These are phyloP conservation scores for Epichloe baconii DNA, from an alignment of 2,329 filamentous ascomycete genomes.

Conservation along the genomic window DNA sequence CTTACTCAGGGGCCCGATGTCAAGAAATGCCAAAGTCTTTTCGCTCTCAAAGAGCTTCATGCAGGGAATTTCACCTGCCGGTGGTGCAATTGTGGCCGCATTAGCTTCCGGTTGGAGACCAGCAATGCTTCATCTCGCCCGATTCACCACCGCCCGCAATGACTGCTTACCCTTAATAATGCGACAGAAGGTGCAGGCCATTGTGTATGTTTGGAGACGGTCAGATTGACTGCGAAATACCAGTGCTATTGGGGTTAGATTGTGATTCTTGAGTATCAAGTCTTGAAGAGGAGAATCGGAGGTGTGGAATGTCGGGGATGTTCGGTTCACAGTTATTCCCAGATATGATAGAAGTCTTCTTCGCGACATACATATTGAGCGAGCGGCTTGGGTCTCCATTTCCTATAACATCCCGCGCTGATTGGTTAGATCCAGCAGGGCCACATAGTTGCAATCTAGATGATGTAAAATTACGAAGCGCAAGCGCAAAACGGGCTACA, in stretches of 20 bases:
- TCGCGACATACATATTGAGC: no score
- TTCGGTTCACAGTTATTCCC: not conserved
- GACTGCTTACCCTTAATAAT: conserved; percentile 69
- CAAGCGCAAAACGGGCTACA: no score
- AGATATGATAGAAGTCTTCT: no score
- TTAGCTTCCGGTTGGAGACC: not conserved
- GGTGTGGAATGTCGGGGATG: not conserved
- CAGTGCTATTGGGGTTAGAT: not conserved
- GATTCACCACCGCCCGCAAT: not conserved
- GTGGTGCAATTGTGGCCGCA: not conserved
- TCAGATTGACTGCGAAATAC: no score
- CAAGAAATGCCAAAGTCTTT: conserved; percentile 88
- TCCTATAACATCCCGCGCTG: no score
- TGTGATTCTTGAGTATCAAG: no score
- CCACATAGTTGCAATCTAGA: no score
- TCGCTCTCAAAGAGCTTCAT: conserved; percentile 95
- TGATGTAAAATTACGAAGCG: no score
- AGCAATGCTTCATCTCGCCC: not conserved
- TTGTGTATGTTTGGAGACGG: not conserved
- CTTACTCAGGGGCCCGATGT: conserved; percentile 79
- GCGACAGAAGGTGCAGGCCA: conserved; percentile 86
- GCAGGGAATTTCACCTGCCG: conserved; percentile 78
- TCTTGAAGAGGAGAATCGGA: not conserved
- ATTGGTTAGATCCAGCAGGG: no score
- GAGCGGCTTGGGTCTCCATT: no score